Evolutionary conservation across 768 basidiomycete species (phyloP).

Genomic region (Tulasnella sp.): DNA sequence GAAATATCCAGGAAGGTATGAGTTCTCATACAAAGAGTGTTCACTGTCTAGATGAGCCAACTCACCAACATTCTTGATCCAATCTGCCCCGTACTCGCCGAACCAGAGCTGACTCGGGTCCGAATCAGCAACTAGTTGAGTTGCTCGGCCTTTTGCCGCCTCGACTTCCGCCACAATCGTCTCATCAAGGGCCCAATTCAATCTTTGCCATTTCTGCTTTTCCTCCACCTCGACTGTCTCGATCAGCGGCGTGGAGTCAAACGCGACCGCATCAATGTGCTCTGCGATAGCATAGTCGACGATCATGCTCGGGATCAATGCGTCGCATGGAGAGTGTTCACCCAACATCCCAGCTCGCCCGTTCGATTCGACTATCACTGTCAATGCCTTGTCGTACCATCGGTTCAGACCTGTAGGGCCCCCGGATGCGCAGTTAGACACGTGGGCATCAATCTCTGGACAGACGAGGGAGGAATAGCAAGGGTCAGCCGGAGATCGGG

Average conservation of each 20-base stretch:
- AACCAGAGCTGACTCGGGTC: slow-evolving; percentile 80
- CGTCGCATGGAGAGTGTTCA: slow-evolving; percentile 86
- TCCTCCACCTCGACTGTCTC: slow-evolving; percentile 20
- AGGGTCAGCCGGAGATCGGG: slow-evolving; percentile 24
- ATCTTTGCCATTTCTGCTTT: slow-evolving; percentile 40
- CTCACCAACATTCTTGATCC: slow-evolving; percentile 70
- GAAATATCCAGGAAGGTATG: not conserved
- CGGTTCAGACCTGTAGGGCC: slow-evolving; percentile 55
- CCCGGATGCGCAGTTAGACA: slow-evolving; percentile 60
- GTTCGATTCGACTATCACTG: slow-evolving; percentile 55
- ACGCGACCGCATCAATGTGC: slow-evolving; percentile 43
- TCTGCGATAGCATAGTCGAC: slow-evolving; percentile 71
- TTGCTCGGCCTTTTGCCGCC: slow-evolving; percentile 46
- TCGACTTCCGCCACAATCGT: slow-evolving; percentile 44
- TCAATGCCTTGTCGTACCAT: slow-evolving; percentile 83
- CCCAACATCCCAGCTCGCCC: slow-evolving; percentile 78
- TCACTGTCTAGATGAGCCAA: slow-evolving; percentile 12
- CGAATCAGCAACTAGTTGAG: slow-evolving; percentile 55
- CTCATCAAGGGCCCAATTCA: slow-evolving; percentile 68
- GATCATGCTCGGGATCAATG: slow-evolving; percentile 77
- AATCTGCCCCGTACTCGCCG: slow-evolving; percentile 68
- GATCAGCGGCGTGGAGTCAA: slow-evolving; percentile 22
- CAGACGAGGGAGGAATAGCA: slow-evolving; percentile 19
- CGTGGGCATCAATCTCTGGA: slow-evolving; percentile 54
- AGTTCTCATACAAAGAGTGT: not conserved